Percentiles rank a stretch among this genome's conserved stretches.
Evolutionary conservation across 139 green algal species (phyloP).

Genomic region (Limnomonas spitsbergensis): DNA sequence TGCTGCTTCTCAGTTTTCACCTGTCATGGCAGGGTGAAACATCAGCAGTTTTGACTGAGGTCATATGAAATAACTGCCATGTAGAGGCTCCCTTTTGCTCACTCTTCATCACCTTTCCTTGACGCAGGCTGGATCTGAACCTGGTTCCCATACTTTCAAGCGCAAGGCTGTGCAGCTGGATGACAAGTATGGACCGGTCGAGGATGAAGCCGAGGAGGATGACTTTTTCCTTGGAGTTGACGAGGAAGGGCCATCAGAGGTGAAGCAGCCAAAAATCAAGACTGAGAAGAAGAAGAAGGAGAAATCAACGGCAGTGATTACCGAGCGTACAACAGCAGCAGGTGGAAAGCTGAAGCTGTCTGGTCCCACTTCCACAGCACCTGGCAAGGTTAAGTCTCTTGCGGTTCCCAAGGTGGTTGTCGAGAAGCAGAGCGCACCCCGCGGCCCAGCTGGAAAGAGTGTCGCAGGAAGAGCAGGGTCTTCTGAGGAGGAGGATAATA

Average conservation of each 20-base stretch:
- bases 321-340: not conserved
- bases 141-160: too few relatives aligned
- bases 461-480: not conserved
- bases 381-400: not conserved
- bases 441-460: not conserved
- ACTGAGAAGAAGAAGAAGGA: not conserved
- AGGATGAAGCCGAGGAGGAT: not conserved
- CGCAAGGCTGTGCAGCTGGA: too few relatives aligned
- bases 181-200: too few relatives aligned
- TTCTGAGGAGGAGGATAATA: not conserved
- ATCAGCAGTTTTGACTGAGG: not conserved
- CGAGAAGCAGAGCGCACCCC: not conserved
- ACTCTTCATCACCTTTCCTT: too few relatives aligned
- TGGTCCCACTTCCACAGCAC: not conserved
- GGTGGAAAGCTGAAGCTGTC: not conserved
- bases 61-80: too few relatives aligned
- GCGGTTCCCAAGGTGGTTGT: not conserved
- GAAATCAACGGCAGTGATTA: not conserved
- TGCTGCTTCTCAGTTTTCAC: not conserved
- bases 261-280: not conserved
- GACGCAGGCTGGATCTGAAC: too few relatives aligned
- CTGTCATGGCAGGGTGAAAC: not conserved
- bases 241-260: not conserved
- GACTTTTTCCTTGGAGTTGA: conserved; percentile 6
- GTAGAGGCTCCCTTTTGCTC: too few relatives aligned